phyloP scores from a whole-genome alignment of 768 basidiomycete species.

The Mycena filopes region DNA sequence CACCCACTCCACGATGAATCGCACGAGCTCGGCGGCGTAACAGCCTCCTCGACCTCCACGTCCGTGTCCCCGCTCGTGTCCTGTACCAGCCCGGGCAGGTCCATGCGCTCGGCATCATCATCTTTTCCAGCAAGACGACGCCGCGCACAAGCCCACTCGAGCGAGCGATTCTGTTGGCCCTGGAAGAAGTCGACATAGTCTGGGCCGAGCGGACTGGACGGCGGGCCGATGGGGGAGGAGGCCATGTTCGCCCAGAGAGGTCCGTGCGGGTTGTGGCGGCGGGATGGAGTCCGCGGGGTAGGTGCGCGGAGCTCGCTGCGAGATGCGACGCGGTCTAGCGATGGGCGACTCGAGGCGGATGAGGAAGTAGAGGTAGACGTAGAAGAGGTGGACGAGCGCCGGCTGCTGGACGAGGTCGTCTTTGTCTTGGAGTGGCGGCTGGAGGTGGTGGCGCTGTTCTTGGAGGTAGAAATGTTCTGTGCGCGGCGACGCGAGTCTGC shows the following conservation, averaged over 20 bases:
- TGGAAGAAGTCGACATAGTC: conserved; percentile 60
- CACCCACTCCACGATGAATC: conserved; percentile 48
- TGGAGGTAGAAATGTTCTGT: conserved; percentile 41
- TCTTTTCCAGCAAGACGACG: conserved; percentile 61
- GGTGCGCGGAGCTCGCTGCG: conserved; percentile 58
- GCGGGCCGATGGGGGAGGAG: conserved; percentile 67
- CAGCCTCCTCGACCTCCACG: conserved; percentile 68
- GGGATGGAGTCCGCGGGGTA: conserved; percentile 54
- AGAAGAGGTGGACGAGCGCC: conserved; percentile 41
- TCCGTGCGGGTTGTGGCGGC: conserved; percentile 46
- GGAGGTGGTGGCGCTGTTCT: conserved; percentile 41
- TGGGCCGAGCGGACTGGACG: conserved; percentile 60
- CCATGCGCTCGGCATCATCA: conserved; percentile 27
- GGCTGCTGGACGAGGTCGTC: conserved; percentile 35
- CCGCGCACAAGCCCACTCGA: conserved; percentile 83
- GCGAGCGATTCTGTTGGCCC: conserved; percentile 59
- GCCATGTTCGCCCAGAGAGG: conserved; percentile 67
- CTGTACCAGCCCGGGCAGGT: conserved; percentile 30
- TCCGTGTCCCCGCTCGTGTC: conserved; percentile 63
- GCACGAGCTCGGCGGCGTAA: conserved; percentile 69
- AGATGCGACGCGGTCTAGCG: conserved; percentile 68
- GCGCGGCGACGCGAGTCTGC: conserved; percentile 48
- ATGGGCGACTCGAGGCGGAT: conserved; percentile 48
- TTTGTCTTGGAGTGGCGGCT: conserved; percentile 41
- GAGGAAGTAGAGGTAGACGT: conserved; percentile 33